phyloP scores from a whole-genome alignment of 345 rosid species.

The Salix suchowensis region DNA sequence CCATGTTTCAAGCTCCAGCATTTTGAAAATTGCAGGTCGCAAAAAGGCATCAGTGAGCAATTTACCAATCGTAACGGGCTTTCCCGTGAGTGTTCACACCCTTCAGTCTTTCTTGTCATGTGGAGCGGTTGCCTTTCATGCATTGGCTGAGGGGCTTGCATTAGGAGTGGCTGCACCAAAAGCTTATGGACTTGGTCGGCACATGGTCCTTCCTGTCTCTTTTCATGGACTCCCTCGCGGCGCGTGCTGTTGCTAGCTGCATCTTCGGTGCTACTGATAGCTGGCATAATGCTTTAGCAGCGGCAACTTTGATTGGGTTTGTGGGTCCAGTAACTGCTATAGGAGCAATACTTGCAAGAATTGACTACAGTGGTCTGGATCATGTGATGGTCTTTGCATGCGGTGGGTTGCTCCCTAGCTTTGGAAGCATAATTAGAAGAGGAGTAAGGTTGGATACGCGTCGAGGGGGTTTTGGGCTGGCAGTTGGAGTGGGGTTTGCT shows the following conservation, averaged over 20 bases:
- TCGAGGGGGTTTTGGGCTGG: conserved; percentile 60
- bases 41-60: conserved; percentile 51
- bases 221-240: conserved; percentile 95
- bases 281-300: conserved; percentile 84
- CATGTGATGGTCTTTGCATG: conserved; percentile 90
- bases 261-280: conserved; percentile 86
- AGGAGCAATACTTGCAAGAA: conserved; percentile 82
- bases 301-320: conserved; percentile 85
- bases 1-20: conserved; percentile 52
- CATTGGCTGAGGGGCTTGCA: conserved; percentile 95
- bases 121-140: conserved; percentile 84
- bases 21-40: conserved; percentile 47
- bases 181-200: conserved; percentile 89
- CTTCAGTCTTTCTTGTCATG: conserved; percentile 87
- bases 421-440: conserved; percentile 52
- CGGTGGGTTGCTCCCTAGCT: conserved; percentile 79
- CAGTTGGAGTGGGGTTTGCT: conserved; percentile 66
- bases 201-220: conserved; percentile 96
- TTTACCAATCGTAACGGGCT: conserved; percentile 47
- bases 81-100: conserved; percentile 66
- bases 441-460: conserved; percentile 53
- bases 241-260: conserved; percentile 96
- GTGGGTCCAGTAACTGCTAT: conserved; percentile 89
- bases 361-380: conserved; percentile 92
- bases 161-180: conserved; percentile 98